These are phyloP conservation scores for Thraustotheca clavata DNA, from an alignment of 352 stramenopile species.

Conservation along the genomic window DNA sequence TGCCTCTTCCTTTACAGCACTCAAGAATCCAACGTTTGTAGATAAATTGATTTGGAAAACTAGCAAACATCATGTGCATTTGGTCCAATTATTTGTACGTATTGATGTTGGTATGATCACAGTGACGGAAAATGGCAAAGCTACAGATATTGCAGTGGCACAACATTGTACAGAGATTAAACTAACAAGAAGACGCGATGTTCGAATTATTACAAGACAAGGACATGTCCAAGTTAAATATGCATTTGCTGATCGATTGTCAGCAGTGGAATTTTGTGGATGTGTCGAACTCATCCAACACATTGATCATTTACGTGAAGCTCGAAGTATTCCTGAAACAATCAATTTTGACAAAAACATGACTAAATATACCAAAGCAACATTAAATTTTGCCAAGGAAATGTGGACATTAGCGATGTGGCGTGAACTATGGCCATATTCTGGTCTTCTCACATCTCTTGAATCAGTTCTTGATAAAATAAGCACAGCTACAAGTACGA, in stretches of 20 bases:
- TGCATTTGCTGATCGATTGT: neutral
- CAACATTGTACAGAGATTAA: neutral
- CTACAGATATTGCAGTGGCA: neutral
- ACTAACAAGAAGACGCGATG: neutral
- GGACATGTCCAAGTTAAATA: neutral
- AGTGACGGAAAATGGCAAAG: neutral
- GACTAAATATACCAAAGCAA: neutral
- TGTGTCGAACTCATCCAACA: conserved; percentile 9
- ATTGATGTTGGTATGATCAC: neutral
- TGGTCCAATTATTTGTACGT: conserved; percentile 2
- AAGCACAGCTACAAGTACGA: neutral
- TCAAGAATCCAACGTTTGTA: neutral
- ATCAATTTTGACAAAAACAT: neutral
- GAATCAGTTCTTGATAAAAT: neutral
- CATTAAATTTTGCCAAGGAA: neutral
- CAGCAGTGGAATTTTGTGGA: conserved; percentile 11
- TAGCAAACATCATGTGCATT: neutral
- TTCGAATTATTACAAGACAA: neutral
- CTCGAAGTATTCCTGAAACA: neutral
- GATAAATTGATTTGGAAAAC: neutral
- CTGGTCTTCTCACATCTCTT: neutral
- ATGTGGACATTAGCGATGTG: conserved; percentile 20
- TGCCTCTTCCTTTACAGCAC: neutral
- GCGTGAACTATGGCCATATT: conserved; percentile 11
- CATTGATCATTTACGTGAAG: conserved; percentile 2